Evolutionary conservation across 164 flowering plant species (phyloP).

Genomic region (Cinnamomum micranthum): DNA sequence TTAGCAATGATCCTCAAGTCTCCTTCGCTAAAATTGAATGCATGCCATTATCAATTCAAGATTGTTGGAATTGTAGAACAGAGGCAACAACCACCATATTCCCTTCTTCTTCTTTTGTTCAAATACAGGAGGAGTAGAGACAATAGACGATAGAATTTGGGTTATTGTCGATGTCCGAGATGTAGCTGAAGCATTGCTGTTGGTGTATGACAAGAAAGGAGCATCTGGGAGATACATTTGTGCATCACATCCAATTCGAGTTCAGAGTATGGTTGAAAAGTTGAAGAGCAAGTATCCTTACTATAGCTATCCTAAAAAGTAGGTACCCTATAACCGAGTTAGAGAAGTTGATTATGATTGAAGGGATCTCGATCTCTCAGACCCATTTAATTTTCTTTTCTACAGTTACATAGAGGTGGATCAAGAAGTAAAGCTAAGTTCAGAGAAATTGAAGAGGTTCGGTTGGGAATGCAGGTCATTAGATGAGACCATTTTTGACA

Average conservation of each 20-base stretch:
- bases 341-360: too few relatives aligned
- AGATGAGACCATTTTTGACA: constrained; percentile 43
- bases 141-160: constrained; percentile 15
- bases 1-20: too few relatives aligned
- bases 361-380: neutral
- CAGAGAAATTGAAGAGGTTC: constrained; percentile 35
- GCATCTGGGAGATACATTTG: constrained; percentile 37
- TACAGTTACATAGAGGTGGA: neutral
- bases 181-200: constrained; percentile 38
- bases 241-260: constrained; percentile 1
- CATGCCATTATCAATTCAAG: too few relatives aligned
- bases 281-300: constrained; percentile 17
- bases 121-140: constrained; percentile 28
- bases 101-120: too few relatives aligned
- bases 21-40: too few relatives aligned
- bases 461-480: constrained; percentile 45
- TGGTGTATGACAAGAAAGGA: constrained; percentile 37
- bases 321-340: too few relatives aligned
- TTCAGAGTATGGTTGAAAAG: constrained; percentile 3
- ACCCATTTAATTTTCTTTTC: neutral
- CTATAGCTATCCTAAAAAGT: constrained; percentile 14
- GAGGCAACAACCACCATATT: too few relatives aligned
- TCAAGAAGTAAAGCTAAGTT: constrained; percentile 2
- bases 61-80: too few relatives aligned
- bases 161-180: constrained; percentile 46